phyloP scores from a whole-genome alignment of 2,329 filamentous ascomycete genomes.

The Pyricularia pennisetigena region DNA sequence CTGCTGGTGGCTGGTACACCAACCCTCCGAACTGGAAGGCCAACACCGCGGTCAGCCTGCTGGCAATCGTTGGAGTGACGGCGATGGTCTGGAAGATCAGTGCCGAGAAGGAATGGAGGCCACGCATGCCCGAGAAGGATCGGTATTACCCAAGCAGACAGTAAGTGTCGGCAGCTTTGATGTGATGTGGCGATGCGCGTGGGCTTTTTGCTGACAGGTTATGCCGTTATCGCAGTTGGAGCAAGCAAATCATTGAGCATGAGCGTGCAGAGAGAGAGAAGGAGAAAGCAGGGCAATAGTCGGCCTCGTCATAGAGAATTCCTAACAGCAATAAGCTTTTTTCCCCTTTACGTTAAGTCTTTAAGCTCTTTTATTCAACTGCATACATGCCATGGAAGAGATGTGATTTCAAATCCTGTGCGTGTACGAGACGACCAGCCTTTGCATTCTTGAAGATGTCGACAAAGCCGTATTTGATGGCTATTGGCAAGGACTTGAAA shows the following conservation, averaged over 20 bases:
- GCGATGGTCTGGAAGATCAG: constrained; percentile 61
- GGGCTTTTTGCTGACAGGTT: constrained; percentile 1
- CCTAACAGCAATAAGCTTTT: background rate
- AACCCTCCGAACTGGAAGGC: constrained; percentile 91
- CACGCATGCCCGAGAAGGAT: constrained; percentile 68
- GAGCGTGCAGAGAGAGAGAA: constrained; percentile 26
- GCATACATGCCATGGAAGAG: background rate
- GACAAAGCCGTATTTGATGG: background rate
- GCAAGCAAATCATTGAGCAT: constrained; percentile 33
- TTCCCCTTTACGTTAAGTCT: background rate
- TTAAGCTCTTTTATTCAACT: background rate
- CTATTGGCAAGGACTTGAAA: background rate
- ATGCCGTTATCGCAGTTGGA: constrained; percentile 23
- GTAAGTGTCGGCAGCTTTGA: constrained; percentile 37
- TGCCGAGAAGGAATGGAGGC: constrained; percentile 62
- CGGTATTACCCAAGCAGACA: constrained; percentile 81
- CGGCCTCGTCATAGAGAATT: constrained; percentile 5
- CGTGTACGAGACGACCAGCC: background rate
- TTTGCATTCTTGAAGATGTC: background rate
- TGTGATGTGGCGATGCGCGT: background rate
- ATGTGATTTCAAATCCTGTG: background rate
- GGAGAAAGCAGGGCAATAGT: constrained; percentile 7
- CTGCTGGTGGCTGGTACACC: constrained; percentile 92
- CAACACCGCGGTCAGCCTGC: constrained; percentile 54
- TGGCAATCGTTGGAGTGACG: constrained; percentile 46